Conservation (phyloP, 306 rosid genomes). For the Sophora flavescens region DNA sequence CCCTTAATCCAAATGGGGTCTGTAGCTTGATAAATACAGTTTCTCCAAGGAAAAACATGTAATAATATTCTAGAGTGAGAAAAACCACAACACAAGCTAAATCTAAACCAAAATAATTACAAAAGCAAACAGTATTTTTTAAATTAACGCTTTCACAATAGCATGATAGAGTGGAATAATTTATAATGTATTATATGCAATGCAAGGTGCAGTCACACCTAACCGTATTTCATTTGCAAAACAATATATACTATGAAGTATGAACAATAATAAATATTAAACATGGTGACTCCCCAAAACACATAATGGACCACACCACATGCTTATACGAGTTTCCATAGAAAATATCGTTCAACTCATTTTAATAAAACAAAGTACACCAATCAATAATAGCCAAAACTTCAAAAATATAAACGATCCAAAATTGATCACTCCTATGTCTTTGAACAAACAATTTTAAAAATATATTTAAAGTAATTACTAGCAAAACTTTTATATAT, state of each 20-base stretch:
- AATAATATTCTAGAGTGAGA: too few species aligned
- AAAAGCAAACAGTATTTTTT: background rate
- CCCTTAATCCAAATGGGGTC: background rate
- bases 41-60: too few species aligned
- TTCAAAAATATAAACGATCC: constrained; percentile 6
- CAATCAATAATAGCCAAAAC: too few species aligned
- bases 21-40: too few species aligned
- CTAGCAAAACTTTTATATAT: background rate
- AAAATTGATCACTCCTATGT: background rate
- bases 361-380: too few species aligned
- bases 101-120: constrained; percentile 10
- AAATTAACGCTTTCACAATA: constrained; percentile 33
- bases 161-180: constrained; percentile 10
- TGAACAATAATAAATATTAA: background rate
- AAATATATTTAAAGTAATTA: constrained; percentile 20
- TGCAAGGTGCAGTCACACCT: constrained; percentile 6
- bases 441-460: constrained; percentile 19
- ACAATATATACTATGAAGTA: background rate
- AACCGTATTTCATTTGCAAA: constrained; percentile 2
- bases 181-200: constrained; percentile 22
- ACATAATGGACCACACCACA: too few species aligned
- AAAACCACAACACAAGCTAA: background rate
- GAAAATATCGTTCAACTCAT: too few species aligned
- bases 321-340: too few species aligned
- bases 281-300: too few species aligned